phyloP scores from a whole-genome alignment of 2,329 filamentous ascomycete genomes.

The Exophiala calicioides region DNA sequence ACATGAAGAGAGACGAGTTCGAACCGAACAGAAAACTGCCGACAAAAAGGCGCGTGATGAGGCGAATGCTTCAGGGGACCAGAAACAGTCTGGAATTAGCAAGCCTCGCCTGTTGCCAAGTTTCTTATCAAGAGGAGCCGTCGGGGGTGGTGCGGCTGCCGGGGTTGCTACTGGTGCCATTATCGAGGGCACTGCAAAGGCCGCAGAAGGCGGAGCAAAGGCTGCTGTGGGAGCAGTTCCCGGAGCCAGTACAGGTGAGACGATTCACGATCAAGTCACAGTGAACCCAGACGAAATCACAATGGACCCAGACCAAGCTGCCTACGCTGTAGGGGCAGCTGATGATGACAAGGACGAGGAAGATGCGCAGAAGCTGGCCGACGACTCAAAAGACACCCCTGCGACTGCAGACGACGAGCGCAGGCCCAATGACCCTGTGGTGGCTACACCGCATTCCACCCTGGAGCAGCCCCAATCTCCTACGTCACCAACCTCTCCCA shows the following conservation, averaged over 20 bases:
- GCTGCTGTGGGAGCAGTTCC: slow-evolving; percentile 1
- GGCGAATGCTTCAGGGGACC: slow-evolving; percentile 23
- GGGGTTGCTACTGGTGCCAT: slow-evolving; percentile 7
- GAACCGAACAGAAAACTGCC: slow-evolving; percentile 23
- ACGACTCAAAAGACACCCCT: slow-evolving; percentile 1
- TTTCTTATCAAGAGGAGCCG: slow-evolving; percentile 19
- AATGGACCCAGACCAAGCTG: slow-evolving; percentile 16
- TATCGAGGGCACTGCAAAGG: slow-evolving; percentile 11
- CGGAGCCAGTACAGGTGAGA: slow-evolving; percentile 11
- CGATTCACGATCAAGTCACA: slow-evolving; percentile 25
- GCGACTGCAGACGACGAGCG: slow-evolving; percentile 6
- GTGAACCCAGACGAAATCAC: slow-evolving; percentile 17
- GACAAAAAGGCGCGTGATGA: slow-evolving; percentile 28
- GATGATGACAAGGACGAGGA: slow-evolving; percentile 4
- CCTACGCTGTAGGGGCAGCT: slow-evolving; percentile 12
- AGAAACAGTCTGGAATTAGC: slow-evolving; percentile 17
- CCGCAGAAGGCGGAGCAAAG: slow-evolving; percentile 9
- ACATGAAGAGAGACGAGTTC: slow-evolving; percentile 21
- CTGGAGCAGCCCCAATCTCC: slow-evolving; percentile 9
- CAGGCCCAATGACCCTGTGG: slow-evolving; percentile 6
- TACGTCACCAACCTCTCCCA: slow-evolving; percentile 14
- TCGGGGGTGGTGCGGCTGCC: slow-evolving; percentile 11
- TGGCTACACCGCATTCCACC: slow-evolving; percentile 7
- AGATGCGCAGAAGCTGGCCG: neutral
- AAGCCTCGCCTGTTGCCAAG: slow-evolving; percentile 18